A percentile compares a stretch with the other conserved stretches of the same genome.
These are phyloP conservation scores for Neurospora sp. DNA, from an alignment of 495 filamentous ascomycete genomes.

Conservation along the genomic window DNA sequence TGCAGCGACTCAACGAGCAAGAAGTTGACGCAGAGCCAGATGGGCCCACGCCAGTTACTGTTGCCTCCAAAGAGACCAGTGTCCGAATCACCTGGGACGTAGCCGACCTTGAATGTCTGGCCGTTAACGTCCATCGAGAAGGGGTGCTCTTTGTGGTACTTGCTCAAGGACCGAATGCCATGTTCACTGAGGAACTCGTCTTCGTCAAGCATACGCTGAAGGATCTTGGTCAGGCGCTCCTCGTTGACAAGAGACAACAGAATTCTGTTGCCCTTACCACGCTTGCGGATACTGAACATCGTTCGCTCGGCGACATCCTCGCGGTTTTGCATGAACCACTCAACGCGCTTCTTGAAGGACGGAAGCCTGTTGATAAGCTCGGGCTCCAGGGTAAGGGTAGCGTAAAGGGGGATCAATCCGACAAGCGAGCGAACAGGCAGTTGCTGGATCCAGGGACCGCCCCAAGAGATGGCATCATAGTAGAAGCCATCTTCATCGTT, in stretches of 20 bases:
- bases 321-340: constrained; percentile 87
- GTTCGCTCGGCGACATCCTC: constrained; percentile 82
- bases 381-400: constrained; percentile 83
- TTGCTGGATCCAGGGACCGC: constrained; percentile 84
- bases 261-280: constrained; percentile 81
- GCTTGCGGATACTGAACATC: constrained; percentile 77
- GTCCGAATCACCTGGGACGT: constrained; percentile 90
- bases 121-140: constrained; percentile 95
- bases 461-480: constrained; percentile 95
- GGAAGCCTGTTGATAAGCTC: constrained; percentile 87
- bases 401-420: constrained; percentile 86
- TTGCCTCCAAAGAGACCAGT: constrained; percentile 91
- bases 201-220: constrained; percentile 87
- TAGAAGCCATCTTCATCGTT: constrained; percentile 95
- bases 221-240: constrained; percentile 73
- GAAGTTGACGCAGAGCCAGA: constrained; percentile 96
- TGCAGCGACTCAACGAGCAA: constrained; percentile 85
- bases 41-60: constrained; percentile 91
- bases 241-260: constrained; percentile 81
- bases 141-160: constrained; percentile 79
- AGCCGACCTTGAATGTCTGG: constrained; percentile 77
- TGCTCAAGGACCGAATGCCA: constrained; percentile 90
- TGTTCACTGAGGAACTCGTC: constrained; percentile 84
- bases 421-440: constrained; percentile 86
- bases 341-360: constrained; percentile 80